Evolutionary conservation across 352 stramenopile species (phyloP), one percentile per base, ranked within the genome.

Genomic region (Hyaloperonospora brassicae): DNA sequence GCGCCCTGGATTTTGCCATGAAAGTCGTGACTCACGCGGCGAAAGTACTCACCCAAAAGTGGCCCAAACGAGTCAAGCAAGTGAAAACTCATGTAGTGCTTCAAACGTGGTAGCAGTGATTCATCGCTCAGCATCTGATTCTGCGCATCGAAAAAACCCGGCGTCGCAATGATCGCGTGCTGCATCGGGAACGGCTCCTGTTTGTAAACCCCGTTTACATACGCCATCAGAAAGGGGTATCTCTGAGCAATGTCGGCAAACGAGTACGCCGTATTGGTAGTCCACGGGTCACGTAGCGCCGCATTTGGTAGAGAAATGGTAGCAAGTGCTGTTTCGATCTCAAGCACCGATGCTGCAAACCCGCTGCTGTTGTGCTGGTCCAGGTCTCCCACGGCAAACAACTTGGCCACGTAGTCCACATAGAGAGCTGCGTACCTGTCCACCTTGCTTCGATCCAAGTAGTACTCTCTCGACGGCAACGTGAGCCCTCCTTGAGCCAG

Each of bases 261-360:
- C 6, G 70, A 70, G 59, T 86, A 94, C 55, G 87, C 90, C 39
- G 86, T 94, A 60, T 82, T 96, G 5, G 87, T 96, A 2, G 70
- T 73, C 57, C 86, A 79, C 12, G 84, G 88, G 73, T 97, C 70
- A 2, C 87, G 66, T 50, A 91, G 70, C 41, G 92, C 85, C 2
- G 86, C 90, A 52, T 86, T 89, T 5, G 87, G 78, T 55, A 97
- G 78, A 22, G 90, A 89, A 31, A 89, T 78, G 21, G 86, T 70
- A 23, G 91, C 88, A 24, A 97, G 69, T 9, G 58, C 46, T 13
- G 72, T 80, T 71, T 97, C 89, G 7, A 90, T 79, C 10, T 79
- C 49, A 1, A 77, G 50, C n/a, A 85, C 66, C 9, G 65, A 63
- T 12, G 68, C n/a, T 2, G 66, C 65, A 57, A 65, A 79, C 11